Base-by-base conservation (phyloP, 371 early-diverging fungal species). In the Saksenaea oblongispora region DNA sequence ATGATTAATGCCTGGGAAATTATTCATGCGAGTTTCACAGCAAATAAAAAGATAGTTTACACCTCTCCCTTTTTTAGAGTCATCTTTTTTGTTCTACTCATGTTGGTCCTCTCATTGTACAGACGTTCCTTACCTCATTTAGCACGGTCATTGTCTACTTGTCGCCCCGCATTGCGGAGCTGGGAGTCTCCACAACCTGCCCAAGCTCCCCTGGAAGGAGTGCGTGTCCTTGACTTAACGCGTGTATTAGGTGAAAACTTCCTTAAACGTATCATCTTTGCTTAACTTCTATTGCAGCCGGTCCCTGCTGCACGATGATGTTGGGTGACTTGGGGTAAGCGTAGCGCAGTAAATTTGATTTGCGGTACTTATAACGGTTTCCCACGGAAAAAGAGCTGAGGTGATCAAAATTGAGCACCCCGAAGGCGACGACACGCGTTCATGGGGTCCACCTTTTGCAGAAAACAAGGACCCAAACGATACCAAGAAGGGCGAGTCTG, bases 341-440 rank as follows among this genome's bases (percentile, higher is more conserved):
- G 31, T 7, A 69, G 27, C 39, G 27, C 18, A 51, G 7, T 18
- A n/a, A 9, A 36, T 24, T 17, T 5, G n/a, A 26, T 34, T 58
- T 7, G 28, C 5, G 18, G 14, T 58, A n/a, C 59, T 2, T 39
- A 39, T 39, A 8, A 24, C 11, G 22, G 14, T 72, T 34, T 54
- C 27, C 5, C 17, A 11, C 34, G n/a, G 17, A 41, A 14, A 61
- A 57, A 91, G 93, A n/a, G 97, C 97, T 1, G 93, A 94, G 27
- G 87, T 95, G 3, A 89, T 95, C 73, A 96, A 96, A 62, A 74
- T 96, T 31, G 97, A 95, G 72, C 85, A 90, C 35, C 94, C 95
- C 34, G 67, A 82, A 22, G 90, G 91, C 31, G 96, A 95, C 67
- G 96, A 96, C 69, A 95, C 96, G 0, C 84, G 95, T 4, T 66